A percentile compares a stretch with the other conserved stretches of the same genome.
These are phyloP conservation scores for Trichophyton mentagrophytes DNA, from an alignment of 2,329 filamentous ascomycete species.

Conservation along the genomic window DNA sequence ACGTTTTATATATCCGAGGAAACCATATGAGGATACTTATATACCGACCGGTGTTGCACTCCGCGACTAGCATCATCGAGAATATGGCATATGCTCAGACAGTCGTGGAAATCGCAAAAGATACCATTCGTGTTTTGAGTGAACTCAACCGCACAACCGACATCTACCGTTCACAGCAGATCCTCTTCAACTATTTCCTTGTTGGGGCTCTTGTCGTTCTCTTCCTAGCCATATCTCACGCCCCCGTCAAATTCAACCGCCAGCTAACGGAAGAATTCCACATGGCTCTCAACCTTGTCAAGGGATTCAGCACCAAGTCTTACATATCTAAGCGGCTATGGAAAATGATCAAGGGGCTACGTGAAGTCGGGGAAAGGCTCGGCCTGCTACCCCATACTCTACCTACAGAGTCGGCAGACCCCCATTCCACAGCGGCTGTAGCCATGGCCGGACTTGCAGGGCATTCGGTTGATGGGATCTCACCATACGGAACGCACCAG, in stretches of 20 bases:
- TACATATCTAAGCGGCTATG: slow-evolving; percentile 50
- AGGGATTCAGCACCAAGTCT: slow-evolving; percentile 48
- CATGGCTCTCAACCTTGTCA: slow-evolving; percentile 52
- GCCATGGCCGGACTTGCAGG: slow-evolving; percentile 55
- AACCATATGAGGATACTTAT: slow-evolving; percentile 88
- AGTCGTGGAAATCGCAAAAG: slow-evolving; percentile 52
- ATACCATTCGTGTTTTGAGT: slow-evolving; percentile 49
- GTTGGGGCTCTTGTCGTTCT: slow-evolving; percentile 51
- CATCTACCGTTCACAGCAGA: slow-evolving; percentile 51
- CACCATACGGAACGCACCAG: slow-evolving; percentile 25
- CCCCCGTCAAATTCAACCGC: slow-evolving; percentile 47
- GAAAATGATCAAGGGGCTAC: slow-evolving; percentile 52
- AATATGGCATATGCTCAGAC: slow-evolving; percentile 61
- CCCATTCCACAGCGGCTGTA: slow-evolving; percentile 49
- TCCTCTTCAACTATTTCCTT: slow-evolving; percentile 55
- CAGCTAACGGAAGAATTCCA: slow-evolving; percentile 55
- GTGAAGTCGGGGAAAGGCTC: slow-evolving; percentile 49
- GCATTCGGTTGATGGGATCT: slow-evolving; percentile 46
- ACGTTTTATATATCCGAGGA: slow-evolving; percentile 72
- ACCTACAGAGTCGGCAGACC: slow-evolving; percentile 36
- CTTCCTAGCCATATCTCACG: slow-evolving; percentile 52
- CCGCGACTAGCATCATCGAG: slow-evolving; percentile 66
- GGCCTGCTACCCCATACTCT: slow-evolving; percentile 37
- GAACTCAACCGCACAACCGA: slow-evolving; percentile 50
- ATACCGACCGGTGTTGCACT: slow-evolving; percentile 77